A percentile compares a stretch with the other conserved stretches of the same genome.
These are phyloP conservation scores for Clonostachys chloroleuca DNA, from an alignment of 2,329 filamentous ascomycete genomes.

Conservation along the genomic window DNA sequence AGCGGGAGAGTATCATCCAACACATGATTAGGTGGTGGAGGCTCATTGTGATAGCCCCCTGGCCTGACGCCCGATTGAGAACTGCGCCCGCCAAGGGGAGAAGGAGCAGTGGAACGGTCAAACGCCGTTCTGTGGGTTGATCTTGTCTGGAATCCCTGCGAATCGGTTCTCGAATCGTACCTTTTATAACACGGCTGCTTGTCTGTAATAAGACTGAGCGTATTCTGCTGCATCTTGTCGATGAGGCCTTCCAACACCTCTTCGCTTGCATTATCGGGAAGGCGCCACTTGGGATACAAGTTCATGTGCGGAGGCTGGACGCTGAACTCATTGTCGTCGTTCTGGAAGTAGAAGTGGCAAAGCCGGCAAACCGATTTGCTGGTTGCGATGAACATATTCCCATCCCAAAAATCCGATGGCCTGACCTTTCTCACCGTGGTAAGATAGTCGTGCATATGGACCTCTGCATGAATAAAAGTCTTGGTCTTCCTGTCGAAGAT, in stretches of 20 bases:
- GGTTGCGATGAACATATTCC: constrained; percentile 21
- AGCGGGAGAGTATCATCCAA: no score
- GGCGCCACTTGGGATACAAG: constrained; percentile 24
- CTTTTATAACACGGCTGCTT: constrained; percentile 5
- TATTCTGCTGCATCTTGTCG: constrained; percentile 36
- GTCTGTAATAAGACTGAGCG: constrained; percentile 11
- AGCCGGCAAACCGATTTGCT: constrained; percentile 28
- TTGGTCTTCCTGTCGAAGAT: constrained; percentile 7
- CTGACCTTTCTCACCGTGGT: neutral
- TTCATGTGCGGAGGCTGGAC: constrained; percentile 21
- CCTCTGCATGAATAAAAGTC: constrained; percentile 22
- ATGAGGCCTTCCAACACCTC: constrained; percentile 11
- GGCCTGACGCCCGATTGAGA: no score
- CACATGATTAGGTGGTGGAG: no score
- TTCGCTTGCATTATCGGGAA: constrained; percentile 12
- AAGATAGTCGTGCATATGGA: constrained; percentile 14
- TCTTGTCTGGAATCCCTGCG: neutral
- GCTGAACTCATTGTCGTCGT: neutral
- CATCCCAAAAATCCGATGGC: constrained; percentile 14
- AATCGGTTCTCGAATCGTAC: constrained; percentile 5
- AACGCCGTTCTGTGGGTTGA: no score
- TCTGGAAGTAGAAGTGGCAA: constrained; percentile 24
- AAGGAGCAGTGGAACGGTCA: no score
- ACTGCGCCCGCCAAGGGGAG: no score
- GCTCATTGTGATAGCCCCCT: no score